Percentiles rank a stretch among this genome's conserved stretches.
Conservation (phyloP, 1,284 basidiomycete species). For the Ustilago hordei region DNA sequence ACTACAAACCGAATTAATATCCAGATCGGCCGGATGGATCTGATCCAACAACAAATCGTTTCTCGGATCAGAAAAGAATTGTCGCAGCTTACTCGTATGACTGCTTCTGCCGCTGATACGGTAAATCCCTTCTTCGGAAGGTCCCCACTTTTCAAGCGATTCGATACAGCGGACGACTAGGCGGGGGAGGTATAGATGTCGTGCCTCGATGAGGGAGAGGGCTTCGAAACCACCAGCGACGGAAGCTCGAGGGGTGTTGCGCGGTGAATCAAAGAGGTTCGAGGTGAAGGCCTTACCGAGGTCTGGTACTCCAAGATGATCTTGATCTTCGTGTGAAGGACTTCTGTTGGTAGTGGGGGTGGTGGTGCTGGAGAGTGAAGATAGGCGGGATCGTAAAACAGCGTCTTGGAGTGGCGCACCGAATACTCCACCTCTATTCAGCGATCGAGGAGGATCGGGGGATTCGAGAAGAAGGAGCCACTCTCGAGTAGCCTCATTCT, state of each 20-base stretch:
- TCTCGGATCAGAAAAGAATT: conserved; percentile 47
- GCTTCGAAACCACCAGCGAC: conserved; percentile 23
- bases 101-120: conserved; percentile 63
- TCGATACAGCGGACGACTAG: conserved; percentile 65
- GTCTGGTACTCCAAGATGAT: conserved; percentile 45
- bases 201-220: conserved; percentile 44
- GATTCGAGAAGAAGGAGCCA: conserved; percentile 39
- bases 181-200: conserved; percentile 53
- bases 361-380: conserved; percentile 3
- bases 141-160: conserved; percentile 62
- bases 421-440: conserved; percentile 36
- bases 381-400: conserved; percentile 52
- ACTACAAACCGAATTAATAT: conserved; percentile 67
- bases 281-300: conserved; percentile 43
- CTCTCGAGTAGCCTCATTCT: conserved; percentile 51
- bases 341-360: background rate
- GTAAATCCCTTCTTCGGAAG: conserved; percentile 66
- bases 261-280: conserved; percentile 29
- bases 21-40: conserved; percentile 64
- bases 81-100: conserved; percentile 61
- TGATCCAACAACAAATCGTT: conserved; percentile 56
- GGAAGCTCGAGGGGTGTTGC: conserved; percentile 28
- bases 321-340: background rate
- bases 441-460: background rate
- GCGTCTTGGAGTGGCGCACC: conserved; percentile 59